A percentile compares a stretch with the other conserved stretches of the same genome.
Evolutionary conservation across 345 rosid genomes (phyloP).

Genomic region (Gynandropsis gynandra): DNA sequence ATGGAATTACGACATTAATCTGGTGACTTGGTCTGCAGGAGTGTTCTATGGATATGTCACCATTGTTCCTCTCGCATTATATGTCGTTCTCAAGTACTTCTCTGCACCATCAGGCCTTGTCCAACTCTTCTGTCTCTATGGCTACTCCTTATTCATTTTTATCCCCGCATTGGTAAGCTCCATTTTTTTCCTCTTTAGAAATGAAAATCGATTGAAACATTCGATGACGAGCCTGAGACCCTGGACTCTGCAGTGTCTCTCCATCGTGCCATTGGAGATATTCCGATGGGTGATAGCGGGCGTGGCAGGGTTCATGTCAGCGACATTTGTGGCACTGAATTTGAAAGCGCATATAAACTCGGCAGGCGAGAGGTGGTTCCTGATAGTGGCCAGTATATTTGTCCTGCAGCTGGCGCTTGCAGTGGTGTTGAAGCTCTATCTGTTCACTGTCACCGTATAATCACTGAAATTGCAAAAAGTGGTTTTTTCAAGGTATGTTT

Average conservation of each 20-base stretch:
- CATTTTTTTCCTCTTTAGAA: not conserved
- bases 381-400: constrained; percentile 79
- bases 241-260: constrained; percentile 64
- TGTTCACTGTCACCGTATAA: constrained; percentile 56
- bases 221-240: not conserved
- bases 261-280: constrained; percentile 80
- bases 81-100: constrained; percentile 85
- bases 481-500: no score
- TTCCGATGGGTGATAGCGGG: constrained; percentile 92
- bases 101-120: constrained; percentile 91
- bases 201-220: constrained; percentile 3
- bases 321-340: constrained; percentile 83
- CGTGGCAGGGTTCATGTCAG: constrained; percentile 95
- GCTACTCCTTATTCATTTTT: constrained; percentile 82
- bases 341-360: constrained; percentile 81
- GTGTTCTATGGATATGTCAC: constrained; percentile 87
- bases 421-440: constrained; percentile 69
- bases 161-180: constrained; percentile 84
- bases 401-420: constrained; percentile 85
- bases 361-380: constrained; percentile 84
- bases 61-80: constrained; percentile 65
- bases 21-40: constrained; percentile 98
- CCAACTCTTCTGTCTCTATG: constrained; percentile 88
- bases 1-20: constrained; percentile 90
- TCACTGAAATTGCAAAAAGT: no score